Conservation (phyloP, 768 basidiomycete species). For the Brasilioporus rufonigricans region DNA sequence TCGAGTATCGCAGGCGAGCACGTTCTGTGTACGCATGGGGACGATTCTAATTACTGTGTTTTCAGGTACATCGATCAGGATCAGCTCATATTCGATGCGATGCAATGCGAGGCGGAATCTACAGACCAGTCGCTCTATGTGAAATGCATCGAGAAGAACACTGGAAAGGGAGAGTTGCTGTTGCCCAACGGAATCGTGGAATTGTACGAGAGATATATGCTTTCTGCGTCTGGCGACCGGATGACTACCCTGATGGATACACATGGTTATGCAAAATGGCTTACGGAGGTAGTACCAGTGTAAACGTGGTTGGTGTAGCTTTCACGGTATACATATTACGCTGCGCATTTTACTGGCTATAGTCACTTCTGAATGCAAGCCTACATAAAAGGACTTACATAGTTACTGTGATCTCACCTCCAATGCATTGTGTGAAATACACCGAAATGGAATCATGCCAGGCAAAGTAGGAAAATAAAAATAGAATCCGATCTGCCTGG, state of each 20-base stretch:
- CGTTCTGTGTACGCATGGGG: neutral
- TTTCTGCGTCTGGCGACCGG: slow-evolving; percentile 10
- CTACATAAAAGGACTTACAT: too few species aligned
- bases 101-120: slow-evolving; percentile 50
- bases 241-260: slow-evolving; percentile 2
- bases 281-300: slow-evolving; percentile 7
- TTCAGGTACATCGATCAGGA: slow-evolving; percentile 73
- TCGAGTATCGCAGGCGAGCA: slow-evolving; percentile 70
- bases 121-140: slow-evolving; percentile 59
- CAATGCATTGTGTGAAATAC: neutral
- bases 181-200: slow-evolving; percentile 16
- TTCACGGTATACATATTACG: too few species aligned
- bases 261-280: slow-evolving; percentile 22
- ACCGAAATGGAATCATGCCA: neutral
- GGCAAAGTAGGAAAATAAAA: neutral
- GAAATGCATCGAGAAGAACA: slow-evolving; percentile 45
- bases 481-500: slow-evolving; percentile 51
- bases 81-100: slow-evolving; percentile 59
- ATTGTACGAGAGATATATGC: slow-evolving; percentile 19
- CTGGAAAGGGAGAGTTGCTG: slow-evolving; percentile 16
- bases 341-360: too few species aligned
- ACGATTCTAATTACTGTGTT: neutral
- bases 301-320: neutral
- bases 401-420: too few species aligned
- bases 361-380: too few species aligned